Evolutionary conservation across 768 basidiomycete genomes (phyloP).

Genomic region (Agaricus sinodeliciosus): DNA sequence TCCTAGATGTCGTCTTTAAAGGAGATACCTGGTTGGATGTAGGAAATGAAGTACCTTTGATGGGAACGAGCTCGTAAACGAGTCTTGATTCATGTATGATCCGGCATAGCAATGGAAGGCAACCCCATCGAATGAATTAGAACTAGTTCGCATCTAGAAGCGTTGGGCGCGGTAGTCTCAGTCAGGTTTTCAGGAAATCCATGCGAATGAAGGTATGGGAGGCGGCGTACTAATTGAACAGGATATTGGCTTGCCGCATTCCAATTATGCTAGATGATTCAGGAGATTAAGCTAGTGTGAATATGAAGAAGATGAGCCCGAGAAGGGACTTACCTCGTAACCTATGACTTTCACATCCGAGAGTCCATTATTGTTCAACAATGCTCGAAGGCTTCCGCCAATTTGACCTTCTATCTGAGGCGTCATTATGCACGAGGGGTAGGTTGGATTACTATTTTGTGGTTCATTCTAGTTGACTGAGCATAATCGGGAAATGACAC

Average conservation of each 20-base stretch:
- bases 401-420: slow-evolving; percentile 52
- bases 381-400: slow-evolving; percentile 43
- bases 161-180: not conserved
- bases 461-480: slow-evolving; percentile 35
- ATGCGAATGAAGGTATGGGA: not conserved
- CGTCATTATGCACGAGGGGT: slow-evolving; percentile 57
- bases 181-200: not conserved
- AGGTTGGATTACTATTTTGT: slow-evolving; percentile 55
- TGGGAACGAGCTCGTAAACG: slow-evolving; percentile 50
- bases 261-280: slow-evolving; percentile 58
- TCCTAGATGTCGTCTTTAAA: slow-evolving; percentile 20
- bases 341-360: slow-evolving; percentile 57
- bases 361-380: slow-evolving; percentile 61
- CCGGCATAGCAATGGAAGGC: slow-evolving; percentile 72
- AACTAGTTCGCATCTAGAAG: slow-evolving; percentile 46
- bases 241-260: slow-evolving; percentile 57
- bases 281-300: not conserved
- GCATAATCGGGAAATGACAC: not conserved
- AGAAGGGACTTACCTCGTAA: slow-evolving; percentile 21
- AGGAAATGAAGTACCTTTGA: slow-evolving; percentile 31
- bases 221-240: slow-evolving; percentile 31
- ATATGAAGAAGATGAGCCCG: not conserved
- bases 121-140: slow-evolving; percentile 53
- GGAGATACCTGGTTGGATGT: not conserved
- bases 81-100: slow-evolving; percentile 42